Percentiles rank a stretch among this genome's conserved stretches.
Evolutionary conservation across 371 early-diverging fungal genomes (phyloP).

Genomic region (Blakeslea trispora): DNA sequence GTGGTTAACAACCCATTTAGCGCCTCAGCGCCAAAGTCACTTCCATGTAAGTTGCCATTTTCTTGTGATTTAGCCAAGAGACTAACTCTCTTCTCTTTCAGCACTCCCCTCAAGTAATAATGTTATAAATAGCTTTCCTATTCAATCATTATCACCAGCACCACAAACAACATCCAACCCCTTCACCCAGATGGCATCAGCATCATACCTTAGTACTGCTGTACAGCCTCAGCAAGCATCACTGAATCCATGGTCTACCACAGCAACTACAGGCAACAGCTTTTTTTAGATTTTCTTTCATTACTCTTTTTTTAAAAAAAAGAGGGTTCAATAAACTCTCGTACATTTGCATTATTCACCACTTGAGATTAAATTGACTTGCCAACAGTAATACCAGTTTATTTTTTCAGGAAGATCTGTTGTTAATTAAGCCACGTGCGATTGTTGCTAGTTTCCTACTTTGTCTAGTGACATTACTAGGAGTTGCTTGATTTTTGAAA

Average conservation of each 20-base stretch:
- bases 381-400: no score
- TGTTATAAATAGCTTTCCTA: no score
- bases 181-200: background rate
- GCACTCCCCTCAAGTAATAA: background rate
- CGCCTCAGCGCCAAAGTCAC: background rate
- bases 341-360: no score
- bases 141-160: background rate
- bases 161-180: background rate
- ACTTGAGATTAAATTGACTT: no score
- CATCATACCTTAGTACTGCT: background rate
- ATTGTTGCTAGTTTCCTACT: no score
- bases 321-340: no score
- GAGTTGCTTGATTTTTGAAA: no score
- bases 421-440: no score
- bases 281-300: background rate
- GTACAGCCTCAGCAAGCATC: background rate
- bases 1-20: background rate
- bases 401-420: no score
- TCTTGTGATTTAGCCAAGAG: background rate
- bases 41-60: background rate
- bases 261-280: background rate
- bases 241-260: background rate
- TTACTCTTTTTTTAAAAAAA: no score
- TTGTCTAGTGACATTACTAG: no score
- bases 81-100: background rate